phyloP scores from a whole-genome alignment of 1,139 yeast species.

The Geotrichum australiense region DNA sequence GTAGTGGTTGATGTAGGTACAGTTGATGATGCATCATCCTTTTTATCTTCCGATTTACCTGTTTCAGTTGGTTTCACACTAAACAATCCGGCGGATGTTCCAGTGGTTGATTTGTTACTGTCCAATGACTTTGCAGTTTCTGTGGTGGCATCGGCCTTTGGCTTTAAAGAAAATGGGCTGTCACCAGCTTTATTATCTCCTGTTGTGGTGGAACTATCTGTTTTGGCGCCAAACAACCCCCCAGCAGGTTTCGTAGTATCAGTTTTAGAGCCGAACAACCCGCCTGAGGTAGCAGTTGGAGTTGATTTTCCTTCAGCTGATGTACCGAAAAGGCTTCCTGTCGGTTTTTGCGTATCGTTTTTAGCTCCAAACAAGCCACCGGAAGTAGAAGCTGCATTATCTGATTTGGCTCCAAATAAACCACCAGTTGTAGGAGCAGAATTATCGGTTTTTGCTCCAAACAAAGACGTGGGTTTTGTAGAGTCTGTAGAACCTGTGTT shows the following conservation, averaged over 20 bases:
- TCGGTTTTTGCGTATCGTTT: conserved; percentile 19
- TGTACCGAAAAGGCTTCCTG: conserved; percentile 13
- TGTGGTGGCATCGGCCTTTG: conserved; percentile 17
- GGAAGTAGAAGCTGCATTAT: conserved; percentile 21
- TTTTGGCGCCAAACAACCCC: conserved; percentile 16
- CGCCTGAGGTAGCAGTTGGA: conserved; percentile 24
- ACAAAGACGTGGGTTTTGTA: too few species aligned
- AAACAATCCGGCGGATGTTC: conserved; percentile 36
- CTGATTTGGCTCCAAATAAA: conserved; percentile 21
- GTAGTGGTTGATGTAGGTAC: conserved; percentile 28
- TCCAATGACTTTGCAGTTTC: conserved; percentile 20
- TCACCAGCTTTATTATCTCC: conserved; percentile 24
- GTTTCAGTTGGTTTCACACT: conserved; percentile 14
- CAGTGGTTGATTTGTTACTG: conserved; percentile 23
- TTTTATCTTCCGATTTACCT: conserved; percentile 10
- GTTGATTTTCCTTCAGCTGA: conserved; percentile 22
- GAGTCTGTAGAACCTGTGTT: conserved; percentile 1
- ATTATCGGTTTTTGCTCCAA: conserved; percentile 10
- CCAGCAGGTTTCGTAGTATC: conserved; percentile 13
- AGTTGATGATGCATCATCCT: conserved; percentile 11
- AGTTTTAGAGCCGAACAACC: conserved; percentile 16
- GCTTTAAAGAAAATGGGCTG: conserved; percentile 5
- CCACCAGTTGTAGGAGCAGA: conserved; percentile 8
- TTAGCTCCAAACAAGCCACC: conserved; percentile 22
- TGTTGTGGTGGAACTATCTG: conserved; percentile 9